Evolutionary conservation across 176 grass and related monocot species (phyloP).

Genomic region (Echinochloa phyllopogon): DNA sequence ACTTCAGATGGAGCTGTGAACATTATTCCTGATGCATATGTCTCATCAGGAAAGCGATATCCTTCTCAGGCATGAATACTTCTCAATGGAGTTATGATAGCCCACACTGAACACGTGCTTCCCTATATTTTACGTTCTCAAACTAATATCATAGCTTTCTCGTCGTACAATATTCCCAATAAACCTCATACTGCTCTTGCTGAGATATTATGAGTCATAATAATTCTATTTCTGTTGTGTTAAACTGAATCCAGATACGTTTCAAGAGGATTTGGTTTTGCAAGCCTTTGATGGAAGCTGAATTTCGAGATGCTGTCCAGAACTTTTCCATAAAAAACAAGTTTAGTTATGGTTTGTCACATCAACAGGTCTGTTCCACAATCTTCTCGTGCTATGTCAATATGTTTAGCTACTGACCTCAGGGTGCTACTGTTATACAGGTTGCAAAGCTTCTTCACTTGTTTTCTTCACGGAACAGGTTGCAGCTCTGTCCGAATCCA

Average conservation of each 20-base stretch:
- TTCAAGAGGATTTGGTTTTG: constrained; percentile 73
- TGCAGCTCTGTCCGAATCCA: constrained; percentile 31
- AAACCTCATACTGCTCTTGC: not conserved
- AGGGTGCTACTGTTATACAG: constrained; percentile 47
- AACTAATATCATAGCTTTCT: not conserved
- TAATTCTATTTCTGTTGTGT: constrained; percentile 11
- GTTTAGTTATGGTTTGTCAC: constrained; percentile 45
- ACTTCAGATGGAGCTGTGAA: constrained; percentile 65
- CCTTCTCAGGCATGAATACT: constrained; percentile 57
- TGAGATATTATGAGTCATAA: not conserved
- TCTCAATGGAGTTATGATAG: not conserved
- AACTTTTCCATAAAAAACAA: constrained; percentile 37
- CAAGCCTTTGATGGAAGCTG: constrained; percentile 51
- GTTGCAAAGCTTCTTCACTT: constrained; percentile 61
- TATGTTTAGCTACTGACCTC: constrained; percentile 37
- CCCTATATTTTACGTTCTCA: constrained; percentile 6
- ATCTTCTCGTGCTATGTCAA: constrained; percentile 24
- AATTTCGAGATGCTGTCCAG: constrained; percentile 47
- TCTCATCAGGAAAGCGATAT: constrained; percentile 39
- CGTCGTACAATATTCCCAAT: not conserved
- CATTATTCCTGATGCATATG: constrained; percentile 66
- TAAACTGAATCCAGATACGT: constrained; percentile 51
- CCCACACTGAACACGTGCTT: not conserved
- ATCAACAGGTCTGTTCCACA: constrained; percentile 54
- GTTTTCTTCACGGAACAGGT: constrained; percentile 60